Evolutionary conservation across 768 basidiomycete species (phyloP), one percentile per base, ranked within the genome.

Genomic region (Aureoboletus auriporus): DNA sequence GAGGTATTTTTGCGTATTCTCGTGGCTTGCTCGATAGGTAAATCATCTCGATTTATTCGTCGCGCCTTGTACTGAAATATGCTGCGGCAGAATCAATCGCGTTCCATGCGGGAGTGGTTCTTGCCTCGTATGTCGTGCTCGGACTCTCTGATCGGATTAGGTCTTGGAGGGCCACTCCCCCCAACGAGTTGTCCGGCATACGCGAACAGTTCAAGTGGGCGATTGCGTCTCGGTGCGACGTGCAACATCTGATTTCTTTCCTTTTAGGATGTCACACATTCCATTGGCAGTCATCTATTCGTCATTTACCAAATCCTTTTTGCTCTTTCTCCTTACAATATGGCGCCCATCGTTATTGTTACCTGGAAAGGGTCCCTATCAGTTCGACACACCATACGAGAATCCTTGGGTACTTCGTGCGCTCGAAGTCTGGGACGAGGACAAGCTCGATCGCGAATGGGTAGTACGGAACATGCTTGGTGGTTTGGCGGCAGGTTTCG

Each of bases 401-500:
- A 62, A 67, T 42, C 68, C 70, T 13, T 58, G 73, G 50, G 38
- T 78, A 20, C 51, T 67, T 8, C 44, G 60, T n/a, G 72, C 73
- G 3, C 71, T 84, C 39, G 71, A 78, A 49, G 56, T 85, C 3
- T 72, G 89, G 44, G 84, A 86, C 53, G 87, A 89, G 43, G 83
- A 84, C 52, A 79, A 77, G 28, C 67, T 92, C 1, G 87, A 92
- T 62, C 78, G 86, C 7, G 87, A 86, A 59, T 93, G 90, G 90
- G 71, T 90, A 6, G 81, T 92, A 5, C 75, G 90, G 23, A 92
- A 93, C 55, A 72, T 91, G 9, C 71, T 93, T 2, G 90, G 90
- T 10, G 90, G 90, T 0, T 84, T 93, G 80, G 84, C 89, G 10
- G 85, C 89, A 29, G 90, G 90, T 1, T 93, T 92, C 63, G 90